phyloP scores from a whole-genome alignment of 805 yeast species.

The Clavispora vitiphila region DNA sequence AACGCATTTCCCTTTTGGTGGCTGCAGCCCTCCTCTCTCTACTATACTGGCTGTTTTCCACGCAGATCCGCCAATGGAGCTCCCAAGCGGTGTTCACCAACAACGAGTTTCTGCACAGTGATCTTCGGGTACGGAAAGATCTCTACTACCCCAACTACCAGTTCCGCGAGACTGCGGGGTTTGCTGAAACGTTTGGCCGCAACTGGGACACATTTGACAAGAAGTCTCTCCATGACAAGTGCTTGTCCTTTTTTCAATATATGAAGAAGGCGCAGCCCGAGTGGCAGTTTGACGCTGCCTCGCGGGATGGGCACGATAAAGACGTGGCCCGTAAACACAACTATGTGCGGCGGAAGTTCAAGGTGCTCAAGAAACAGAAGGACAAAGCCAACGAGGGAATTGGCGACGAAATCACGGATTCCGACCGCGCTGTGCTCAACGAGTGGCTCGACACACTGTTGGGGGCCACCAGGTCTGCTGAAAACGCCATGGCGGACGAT shows the following conservation, averaged over 20 bases:
- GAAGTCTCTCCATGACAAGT: conserved; percentile 6
- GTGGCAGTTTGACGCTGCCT: conserved; percentile 7
- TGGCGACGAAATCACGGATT: conserved; percentile 4
- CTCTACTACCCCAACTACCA: conserved; percentile 12
- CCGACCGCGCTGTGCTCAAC: conserved; percentile 2
- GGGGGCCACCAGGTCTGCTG: conserved; percentile 3
- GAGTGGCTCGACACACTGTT: conserved; percentile 1
- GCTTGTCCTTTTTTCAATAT: conserved; percentile 8
- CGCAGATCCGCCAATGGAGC: not conserved
- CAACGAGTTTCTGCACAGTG: conserved; percentile 3
- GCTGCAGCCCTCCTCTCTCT: not conserved
- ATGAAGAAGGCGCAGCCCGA: conserved; percentile 8
- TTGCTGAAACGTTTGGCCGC: conserved; percentile 5
- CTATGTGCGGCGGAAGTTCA: conserved; percentile 3
- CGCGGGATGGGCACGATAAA: conserved; percentile 8
- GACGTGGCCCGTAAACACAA: conserved; percentile 6
- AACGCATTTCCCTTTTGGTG: not conserved
- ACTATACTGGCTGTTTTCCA: not conserved
- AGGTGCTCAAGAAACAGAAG: conserved; percentile 2
- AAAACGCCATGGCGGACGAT: conserved; percentile 15
- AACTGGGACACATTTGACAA: conserved; percentile 10
- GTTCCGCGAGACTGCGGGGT: conserved; percentile 7
- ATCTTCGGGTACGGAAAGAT: conserved; percentile 4
- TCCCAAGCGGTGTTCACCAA: not conserved
- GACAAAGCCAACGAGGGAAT: not conserved